phyloP scores from a whole-genome alignment of 352 stramenopile genomes.

The Globisporangium yorkense region DNA sequence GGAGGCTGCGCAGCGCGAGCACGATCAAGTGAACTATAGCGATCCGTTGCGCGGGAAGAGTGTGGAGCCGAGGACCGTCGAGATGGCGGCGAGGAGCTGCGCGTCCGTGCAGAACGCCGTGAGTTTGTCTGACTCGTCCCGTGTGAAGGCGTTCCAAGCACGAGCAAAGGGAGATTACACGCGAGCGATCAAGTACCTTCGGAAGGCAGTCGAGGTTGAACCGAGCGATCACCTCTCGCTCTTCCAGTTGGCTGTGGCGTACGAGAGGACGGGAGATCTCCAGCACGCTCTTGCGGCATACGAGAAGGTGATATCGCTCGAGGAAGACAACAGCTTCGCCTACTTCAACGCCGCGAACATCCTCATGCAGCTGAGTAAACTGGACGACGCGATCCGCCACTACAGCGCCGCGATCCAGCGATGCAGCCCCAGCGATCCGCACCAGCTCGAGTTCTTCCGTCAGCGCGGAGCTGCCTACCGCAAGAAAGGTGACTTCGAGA shows the following conservation, averaged over 20 bases:
- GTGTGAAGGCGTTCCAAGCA: constrained; percentile 36
- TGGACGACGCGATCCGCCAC: constrained; percentile 35
- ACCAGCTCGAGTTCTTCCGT: constrained; percentile 30
- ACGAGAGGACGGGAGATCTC: constrained; percentile 39
- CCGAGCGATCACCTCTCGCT: constrained; percentile 12
- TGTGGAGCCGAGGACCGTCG: constrained; percentile 29
- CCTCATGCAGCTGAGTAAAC: constrained; percentile 28
- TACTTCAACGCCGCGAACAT: constrained; percentile 59
- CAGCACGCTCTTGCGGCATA: constrained; percentile 28
- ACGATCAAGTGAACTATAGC: constrained; percentile 36
- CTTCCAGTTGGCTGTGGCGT: constrained; percentile 45
- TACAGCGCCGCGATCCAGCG: constrained; percentile 42
- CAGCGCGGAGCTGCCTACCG: constrained; percentile 52
- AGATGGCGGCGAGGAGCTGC: constrained; percentile 17
- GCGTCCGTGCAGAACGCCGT: constrained; percentile 25
- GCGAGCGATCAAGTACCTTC: constrained; percentile 32
- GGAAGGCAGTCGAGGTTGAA: constrained; percentile 19
- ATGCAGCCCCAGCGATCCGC: constrained; percentile 6
- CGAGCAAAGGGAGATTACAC: constrained; percentile 40
- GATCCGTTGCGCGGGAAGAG: constrained; percentile 38
- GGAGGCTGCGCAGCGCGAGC: constrained; percentile 35
- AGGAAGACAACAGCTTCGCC: constrained; percentile 27
- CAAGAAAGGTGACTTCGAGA: constrained; percentile 52
- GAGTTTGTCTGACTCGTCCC: constrained; percentile 32
- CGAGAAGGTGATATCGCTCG: constrained; percentile 19